Evolutionary conservation across 2,329 filamentous ascomycete species (phyloP).

Genomic region (Fusarium sp.): DNA sequence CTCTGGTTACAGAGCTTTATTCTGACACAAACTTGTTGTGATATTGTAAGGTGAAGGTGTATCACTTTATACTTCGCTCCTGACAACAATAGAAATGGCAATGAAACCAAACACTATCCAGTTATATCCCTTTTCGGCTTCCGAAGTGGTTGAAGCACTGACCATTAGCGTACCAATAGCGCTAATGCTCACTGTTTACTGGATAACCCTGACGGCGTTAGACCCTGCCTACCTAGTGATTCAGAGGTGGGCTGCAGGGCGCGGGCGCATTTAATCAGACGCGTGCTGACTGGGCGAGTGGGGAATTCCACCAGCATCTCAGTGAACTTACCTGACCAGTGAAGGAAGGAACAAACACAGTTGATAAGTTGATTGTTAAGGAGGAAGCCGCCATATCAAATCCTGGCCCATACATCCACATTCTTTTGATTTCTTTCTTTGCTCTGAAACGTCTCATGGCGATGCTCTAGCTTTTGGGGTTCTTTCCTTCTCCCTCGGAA

Average conservation of each 20-base stretch:
- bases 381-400: neutral
- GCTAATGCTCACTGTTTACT: neutral
- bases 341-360: slow-evolving; percentile 14
- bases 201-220: slow-evolving; percentile 5
- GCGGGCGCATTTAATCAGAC: slow-evolving; percentile 29
- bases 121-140: slow-evolving; percentile 13
- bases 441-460: neutral
- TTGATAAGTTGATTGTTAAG: neutral
- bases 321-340: neutral
- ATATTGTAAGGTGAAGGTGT: neutral
- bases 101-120: neutral
- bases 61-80: neutral
- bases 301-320: neutral
- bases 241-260: neutral
- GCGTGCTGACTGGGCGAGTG: slow-evolving; percentile 13
- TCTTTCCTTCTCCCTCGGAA: neutral
- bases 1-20: neutral
- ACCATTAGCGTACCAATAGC: slow-evolving; percentile 10
- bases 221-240: neutral
- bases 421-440: neutral
- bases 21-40: neutral
- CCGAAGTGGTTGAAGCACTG: slow-evolving; percentile 16
- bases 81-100: slow-evolving; percentile 10
- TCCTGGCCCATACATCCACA: neutral
- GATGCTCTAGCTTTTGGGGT: neutral